Evolutionary conservation across 2,329 filamentous ascomycete genomes (phyloP), one percentile per base, ranked within the genome.

Genomic region (Ilyonectria sp.): DNA sequence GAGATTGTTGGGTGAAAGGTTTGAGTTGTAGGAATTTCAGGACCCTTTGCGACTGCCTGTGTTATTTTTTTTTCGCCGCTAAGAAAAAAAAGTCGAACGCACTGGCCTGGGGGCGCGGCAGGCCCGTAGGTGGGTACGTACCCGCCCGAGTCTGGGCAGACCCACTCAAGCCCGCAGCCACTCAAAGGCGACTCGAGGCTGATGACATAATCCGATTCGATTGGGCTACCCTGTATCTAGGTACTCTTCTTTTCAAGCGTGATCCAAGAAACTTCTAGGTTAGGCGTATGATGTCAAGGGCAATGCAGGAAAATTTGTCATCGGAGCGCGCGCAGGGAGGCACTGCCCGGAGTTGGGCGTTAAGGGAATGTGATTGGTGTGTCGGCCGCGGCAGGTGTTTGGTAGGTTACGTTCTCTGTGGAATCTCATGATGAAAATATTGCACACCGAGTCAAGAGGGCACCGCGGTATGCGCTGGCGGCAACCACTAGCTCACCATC

Each of bases 21-120:
- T 71, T 73, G 69, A 70, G 60, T 69, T 71, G 70, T 2, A 53
- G n/a, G 31, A 35, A 23, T 60, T 64, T 57, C 63, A 66, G 64
- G 68, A 60, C 67, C 55, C 62, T 65, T 71, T 73, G 71, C 70
- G 71, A 67, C 63, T 72, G 68, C 68, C 69, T 68, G 67, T 52
- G 68, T 69, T 71, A 69, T 71, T 56, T 68, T 74, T 75, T 73
- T 74, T 77, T 74, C 68, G 71, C 71, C 72, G 72, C 75, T 75
- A 77, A 64, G 56, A 67, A 69, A 73, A 73, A 74, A 74, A 72
- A 70, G 64, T 66, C 57, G 46, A 4, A 53, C 61, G 69, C 64
- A 67, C 68, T 69, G 63, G 63, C 65, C 62, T 64, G 70, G 60
- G 65, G 60, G 62, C 61, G 67, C 72, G 73, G 73, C 71, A 71